These are phyloP conservation scores for Rhinocladiella mackenziei DNA, from an alignment of 2,329 filamentous ascomycete species.

Conservation along the genomic window DNA sequence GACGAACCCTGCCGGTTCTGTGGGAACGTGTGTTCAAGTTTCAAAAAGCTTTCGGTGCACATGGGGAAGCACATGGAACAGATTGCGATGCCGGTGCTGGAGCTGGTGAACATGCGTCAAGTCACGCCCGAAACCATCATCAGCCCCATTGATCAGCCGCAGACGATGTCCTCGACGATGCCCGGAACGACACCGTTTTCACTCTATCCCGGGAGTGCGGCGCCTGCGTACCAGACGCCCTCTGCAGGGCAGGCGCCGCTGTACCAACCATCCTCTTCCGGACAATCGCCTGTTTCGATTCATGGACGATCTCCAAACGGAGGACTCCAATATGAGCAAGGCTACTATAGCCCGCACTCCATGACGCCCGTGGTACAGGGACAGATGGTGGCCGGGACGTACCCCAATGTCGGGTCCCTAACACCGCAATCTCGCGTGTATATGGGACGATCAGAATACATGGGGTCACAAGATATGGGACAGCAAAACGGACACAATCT, in stretches of 20 bases:
- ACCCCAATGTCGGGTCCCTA: constrained; percentile 4
- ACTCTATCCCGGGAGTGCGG: constrained; percentile 26
- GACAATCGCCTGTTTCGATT: constrained; percentile 25
- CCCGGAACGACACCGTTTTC: constrained; percentile 31
- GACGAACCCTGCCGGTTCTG: constrained; percentile 87
- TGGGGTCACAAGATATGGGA: constrained; percentile 2
- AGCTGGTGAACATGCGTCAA: constrained; percentile 43
- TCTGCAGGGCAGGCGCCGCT: too few relatives aligned
- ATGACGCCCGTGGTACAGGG: constrained; percentile 10
- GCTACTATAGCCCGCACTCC: constrained; percentile 18
- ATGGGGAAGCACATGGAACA: constrained; percentile 92
- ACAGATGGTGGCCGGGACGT: constrained; percentile 4
- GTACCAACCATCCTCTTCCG: constrained; percentile 28
- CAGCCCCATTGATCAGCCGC: constrained; percentile 60
- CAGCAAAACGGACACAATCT: constrained; percentile 11
- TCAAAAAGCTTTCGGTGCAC: constrained; percentile 94
- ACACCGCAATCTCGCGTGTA: constrained; percentile 9
- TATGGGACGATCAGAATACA: constrained; percentile 6
- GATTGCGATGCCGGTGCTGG: constrained; percentile 75
- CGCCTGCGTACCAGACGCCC: constrained; percentile 31
- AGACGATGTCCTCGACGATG: constrained; percentile 39
- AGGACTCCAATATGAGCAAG: constrained; percentile 9
- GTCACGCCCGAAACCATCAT: constrained; percentile 57
- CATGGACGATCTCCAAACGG: constrained; percentile 12
- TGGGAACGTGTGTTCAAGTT: constrained; percentile 71